Percentiles rank a stretch among this genome's conserved stretches.
Conservation (phyloP, 148 eudicot genomes). For the Rhododendron vialii region DNA sequence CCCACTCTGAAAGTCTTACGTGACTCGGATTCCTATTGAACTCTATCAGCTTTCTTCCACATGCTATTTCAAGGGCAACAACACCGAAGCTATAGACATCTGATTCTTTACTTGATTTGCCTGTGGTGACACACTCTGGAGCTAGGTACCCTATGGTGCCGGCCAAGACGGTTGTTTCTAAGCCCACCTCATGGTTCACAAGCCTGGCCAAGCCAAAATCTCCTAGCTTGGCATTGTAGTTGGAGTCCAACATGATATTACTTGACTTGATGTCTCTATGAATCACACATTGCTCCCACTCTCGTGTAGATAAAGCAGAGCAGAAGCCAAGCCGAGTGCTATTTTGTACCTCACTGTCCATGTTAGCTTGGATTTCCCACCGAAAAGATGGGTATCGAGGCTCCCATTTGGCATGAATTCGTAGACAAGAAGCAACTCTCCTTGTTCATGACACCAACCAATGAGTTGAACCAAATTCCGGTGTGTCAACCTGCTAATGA, state of each 20-base stretch:
- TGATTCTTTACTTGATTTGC: not conserved
- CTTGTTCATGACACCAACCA: conserved; percentile 3
- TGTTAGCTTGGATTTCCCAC: not conserved
- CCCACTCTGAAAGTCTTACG: not conserved
- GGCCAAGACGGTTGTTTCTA: not conserved
- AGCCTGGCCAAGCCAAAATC: conserved; percentile 1
- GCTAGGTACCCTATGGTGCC: not conserved
- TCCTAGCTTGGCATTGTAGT: not conserved
- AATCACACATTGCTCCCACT: conserved; percentile 2
- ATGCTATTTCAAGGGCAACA: not conserved
- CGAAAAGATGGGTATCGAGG: not conserved
- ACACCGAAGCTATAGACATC: not conserved
- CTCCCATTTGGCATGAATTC: not conserved
- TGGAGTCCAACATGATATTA: not conserved
- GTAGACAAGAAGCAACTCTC: not conserved
- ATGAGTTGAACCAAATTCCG: not conserved
- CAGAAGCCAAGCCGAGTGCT: not conserved
- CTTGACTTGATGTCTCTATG: not conserved
- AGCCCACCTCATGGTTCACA: not conserved
- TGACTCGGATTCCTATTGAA: not conserved
- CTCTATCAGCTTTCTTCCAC: not conserved
- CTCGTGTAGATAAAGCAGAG: not conserved
- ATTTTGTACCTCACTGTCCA: not conserved
- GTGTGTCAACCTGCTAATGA: not conserved
- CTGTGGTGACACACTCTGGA: not conserved